Evolutionary conservation across 2,329 filamentous ascomycete species (phyloP).

Genomic region (Aspergillus unguis): DNA sequence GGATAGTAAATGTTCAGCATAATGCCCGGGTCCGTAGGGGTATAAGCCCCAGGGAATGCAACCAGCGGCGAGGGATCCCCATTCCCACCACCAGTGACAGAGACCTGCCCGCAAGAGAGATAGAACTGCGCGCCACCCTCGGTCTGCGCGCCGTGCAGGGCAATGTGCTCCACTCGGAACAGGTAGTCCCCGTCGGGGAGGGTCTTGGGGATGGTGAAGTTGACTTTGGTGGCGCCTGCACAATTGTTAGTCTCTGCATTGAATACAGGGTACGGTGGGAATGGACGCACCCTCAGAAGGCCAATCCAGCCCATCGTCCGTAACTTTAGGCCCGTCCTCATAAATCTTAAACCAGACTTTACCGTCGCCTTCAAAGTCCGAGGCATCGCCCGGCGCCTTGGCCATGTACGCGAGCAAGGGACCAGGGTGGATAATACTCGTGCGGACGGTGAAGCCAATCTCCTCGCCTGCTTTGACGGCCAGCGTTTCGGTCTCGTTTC

Average conservation of each 20-base stretch:
- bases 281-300: background rate
- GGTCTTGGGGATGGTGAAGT: slow-evolving; percentile 41
- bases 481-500: slow-evolving; percentile 2
- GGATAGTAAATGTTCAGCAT: slow-evolving; percentile 13
- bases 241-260: slow-evolving; percentile 28
- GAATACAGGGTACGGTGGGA: background rate
- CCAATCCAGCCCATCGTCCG: background rate
- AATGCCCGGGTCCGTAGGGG: slow-evolving; percentile 19
- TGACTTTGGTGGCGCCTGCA: background rate
- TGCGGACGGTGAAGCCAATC: slow-evolving; percentile 16
- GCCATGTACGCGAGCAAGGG: slow-evolving; percentile 20
- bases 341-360: slow-evolving; percentile 18
- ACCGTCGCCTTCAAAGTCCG: slow-evolving; percentile 9
- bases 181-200: slow-evolving; percentile 50
- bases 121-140: slow-evolving; percentile 48
- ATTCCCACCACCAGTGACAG: slow-evolving; percentile 44
- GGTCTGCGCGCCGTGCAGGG: slow-evolving; percentile 42
- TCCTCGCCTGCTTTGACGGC: slow-evolving; percentile 6
- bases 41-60: slow-evolving; percentile 17
- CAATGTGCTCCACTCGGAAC: slow-evolving; percentile 50
- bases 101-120: slow-evolving; percentile 43
- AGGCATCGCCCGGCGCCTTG: slow-evolving; percentile 9
- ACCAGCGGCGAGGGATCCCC: slow-evolving; percentile 8
- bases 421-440: slow-evolving; percentile 16
- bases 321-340: slow-evolving; percentile 7